Base-by-base conservation (phyloP, 768 basidiomycete genomes). In the Daedaleopsis nitida region DNA sequence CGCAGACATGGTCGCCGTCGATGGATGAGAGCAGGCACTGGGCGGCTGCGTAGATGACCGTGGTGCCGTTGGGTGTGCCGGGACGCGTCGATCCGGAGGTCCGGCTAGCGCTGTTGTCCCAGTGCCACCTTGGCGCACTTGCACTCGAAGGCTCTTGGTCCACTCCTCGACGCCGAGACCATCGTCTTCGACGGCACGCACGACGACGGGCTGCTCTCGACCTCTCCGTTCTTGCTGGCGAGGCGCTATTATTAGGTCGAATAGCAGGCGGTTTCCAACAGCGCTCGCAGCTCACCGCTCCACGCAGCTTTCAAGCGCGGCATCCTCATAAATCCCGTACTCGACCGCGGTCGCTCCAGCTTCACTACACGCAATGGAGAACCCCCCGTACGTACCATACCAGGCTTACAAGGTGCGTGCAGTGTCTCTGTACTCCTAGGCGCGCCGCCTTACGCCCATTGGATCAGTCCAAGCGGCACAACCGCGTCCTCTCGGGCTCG, bases 1-100 rank as follows among this genome's bases (percentile, higher is more conserved):
- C 43, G 89, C 83, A 52, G 88, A 86, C 91, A 94, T 92, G 37
- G 53, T 63, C n/a, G 65, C 52, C 37, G 62, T 47, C 27, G 27
- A 32, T 32, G 27, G 27, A 32, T 32, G 27, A 32, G 27, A 47
- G 45, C 45, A 47, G 17, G 7, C 5, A 47, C 19, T 23, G 45
- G 17, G 45, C 21, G 45, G 13, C 17, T 14, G 3, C 14, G 42
- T 47, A 47, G 45, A 19, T 19, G 12, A n/a, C 17, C 19, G 10
- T 47, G n/a, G 42, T n/a, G n/a, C n/a, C n/a, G n/a, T n/a, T n/a
- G n/a, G n/a, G n/a, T n/a, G n/a, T n/a, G n/a, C 42, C 42, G 42
- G 12, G 45, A 19, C 7, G 39, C 39, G 45, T 23, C 47, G 47
- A 49, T 49, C 47, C 47, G 47, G 23, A 13, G 7, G 13, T 49